Conservation (phyloP, 192 early-diverging fungal species). For the Dissophora globulifera region DNA sequence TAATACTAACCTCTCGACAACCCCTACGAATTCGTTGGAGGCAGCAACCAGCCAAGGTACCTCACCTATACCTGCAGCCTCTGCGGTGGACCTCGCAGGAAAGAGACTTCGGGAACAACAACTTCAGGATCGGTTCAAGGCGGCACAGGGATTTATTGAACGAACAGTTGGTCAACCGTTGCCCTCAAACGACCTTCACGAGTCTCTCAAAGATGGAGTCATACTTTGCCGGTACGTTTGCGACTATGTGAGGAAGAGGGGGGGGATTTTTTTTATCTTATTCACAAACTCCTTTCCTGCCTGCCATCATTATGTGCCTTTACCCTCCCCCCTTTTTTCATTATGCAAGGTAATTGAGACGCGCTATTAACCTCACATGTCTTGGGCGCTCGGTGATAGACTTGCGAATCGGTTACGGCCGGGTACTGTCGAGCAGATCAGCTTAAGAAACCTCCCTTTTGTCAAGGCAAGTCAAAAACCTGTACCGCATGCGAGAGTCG, state of each 20-base stretch:
- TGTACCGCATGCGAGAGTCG: too few species aligned
- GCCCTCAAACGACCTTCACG: conserved; percentile 64
- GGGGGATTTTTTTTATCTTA: conserved; percentile 6
- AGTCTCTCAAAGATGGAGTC: conserved; percentile 77
- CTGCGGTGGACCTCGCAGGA: conserved; percentile 39
- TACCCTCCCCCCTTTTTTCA: conserved; percentile 13
- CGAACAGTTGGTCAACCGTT: conserved; percentile 67
- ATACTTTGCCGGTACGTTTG: conserved; percentile 75
- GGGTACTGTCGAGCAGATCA: conserved; percentile 77
- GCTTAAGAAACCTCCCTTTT: conserved; percentile 77
- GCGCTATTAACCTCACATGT: conserved; percentile 10
- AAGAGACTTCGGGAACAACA: conserved; percentile 67
- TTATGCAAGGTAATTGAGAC: conserved; percentile 3
- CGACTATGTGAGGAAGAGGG: conserved; percentile 11
- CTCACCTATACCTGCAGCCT: conserved; percentile 1
- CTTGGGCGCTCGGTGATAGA: conserved; percentile 31
- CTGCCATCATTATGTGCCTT: conserved; percentile 8
- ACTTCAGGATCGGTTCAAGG: conserved; percentile 67
- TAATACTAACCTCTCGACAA: too few species aligned
- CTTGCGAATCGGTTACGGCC: conserved; percentile 83
- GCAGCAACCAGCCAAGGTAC: conserved; percentile 6
- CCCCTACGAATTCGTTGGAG: background rate
- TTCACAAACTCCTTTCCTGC: background rate
- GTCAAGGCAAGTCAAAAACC: conserved; percentile 60
- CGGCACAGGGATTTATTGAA: conserved; percentile 72